Conservation (phyloP, 805 yeast species). For the Lipomyces lipofer region DNA sequence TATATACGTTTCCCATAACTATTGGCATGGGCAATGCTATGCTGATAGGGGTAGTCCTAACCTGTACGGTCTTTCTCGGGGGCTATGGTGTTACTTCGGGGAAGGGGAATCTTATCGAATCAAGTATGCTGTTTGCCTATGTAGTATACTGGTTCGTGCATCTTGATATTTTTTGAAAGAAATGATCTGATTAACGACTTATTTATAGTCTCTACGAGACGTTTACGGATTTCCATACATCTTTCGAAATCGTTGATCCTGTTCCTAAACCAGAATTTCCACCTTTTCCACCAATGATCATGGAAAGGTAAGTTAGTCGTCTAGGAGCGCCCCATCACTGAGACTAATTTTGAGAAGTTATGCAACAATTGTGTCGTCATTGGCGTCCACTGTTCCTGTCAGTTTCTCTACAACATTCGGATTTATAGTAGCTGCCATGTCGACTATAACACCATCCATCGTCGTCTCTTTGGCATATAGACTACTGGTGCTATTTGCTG, state of each 20-base stretch:
- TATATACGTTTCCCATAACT: constrained; percentile 69
- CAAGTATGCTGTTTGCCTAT: constrained; percentile 82
- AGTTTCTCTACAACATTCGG: constrained; percentile 45
- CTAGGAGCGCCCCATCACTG: background rate
- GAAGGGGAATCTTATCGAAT: constrained; percentile 86
- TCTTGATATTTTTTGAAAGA: background rate
- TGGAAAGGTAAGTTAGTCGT: constrained; percentile 37
- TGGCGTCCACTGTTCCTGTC: constrained; percentile 44
- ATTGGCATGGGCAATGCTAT: constrained; percentile 76
- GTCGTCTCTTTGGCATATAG: constrained; percentile 80
- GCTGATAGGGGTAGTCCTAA: constrained; percentile 79
- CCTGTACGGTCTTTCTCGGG: constrained; percentile 71
- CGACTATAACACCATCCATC: constrained; percentile 77
- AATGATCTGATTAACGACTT: background rate
- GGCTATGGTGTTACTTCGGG: constrained; percentile 80
- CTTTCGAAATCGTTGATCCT: constrained; percentile 19
- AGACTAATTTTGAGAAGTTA: constrained; percentile 34
- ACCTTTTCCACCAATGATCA: constrained; percentile 42
- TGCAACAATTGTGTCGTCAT: constrained; percentile 39
- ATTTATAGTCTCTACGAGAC: constrained; percentile 66
- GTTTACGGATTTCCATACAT: constrained; percentile 73
- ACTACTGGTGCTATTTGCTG: constrained; percentile 80
- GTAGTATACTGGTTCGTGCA: constrained; percentile 69
- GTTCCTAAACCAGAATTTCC: constrained; percentile 25
- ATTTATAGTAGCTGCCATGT: constrained; percentile 51